Evolutionary conservation across 2,329 filamentous ascomycete species (phyloP).

Genomic region (Fusarium sulawesiense): DNA sequence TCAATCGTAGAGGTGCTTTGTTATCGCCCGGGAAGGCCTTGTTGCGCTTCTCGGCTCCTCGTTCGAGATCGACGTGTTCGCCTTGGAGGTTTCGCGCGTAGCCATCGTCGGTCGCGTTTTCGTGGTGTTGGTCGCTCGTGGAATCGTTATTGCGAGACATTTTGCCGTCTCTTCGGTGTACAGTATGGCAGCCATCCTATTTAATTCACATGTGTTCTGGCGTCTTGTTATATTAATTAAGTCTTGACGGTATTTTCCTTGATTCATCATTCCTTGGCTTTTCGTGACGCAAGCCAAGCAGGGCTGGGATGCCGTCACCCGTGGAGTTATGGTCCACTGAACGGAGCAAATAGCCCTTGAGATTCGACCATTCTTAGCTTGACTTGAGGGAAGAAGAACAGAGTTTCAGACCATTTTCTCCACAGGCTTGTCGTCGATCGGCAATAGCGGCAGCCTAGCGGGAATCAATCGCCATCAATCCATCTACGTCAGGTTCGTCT

Average conservation of each 20-base stretch:
- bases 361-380: background rate
- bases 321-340: slow-evolving; percentile 5
- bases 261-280: background rate
- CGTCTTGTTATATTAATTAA: background rate
- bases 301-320: slow-evolving; percentile 1
- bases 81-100: background rate
- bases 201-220: too few relatives aligned
- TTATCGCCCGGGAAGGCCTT: background rate
- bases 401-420: slow-evolving; percentile 1
- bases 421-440: background rate
- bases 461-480: background rate
- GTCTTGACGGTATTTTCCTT: background rate
- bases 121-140: background rate
- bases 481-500: background rate
- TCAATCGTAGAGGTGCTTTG: background rate
- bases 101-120: background rate
- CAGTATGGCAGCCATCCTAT: background rate
- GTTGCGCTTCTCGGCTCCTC: background rate
- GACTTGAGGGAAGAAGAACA: background rate
- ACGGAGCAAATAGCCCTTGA: background rate
- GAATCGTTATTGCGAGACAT: background rate
- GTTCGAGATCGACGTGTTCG: background rate
- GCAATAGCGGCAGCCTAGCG: background rate
- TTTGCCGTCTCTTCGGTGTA: background rate
- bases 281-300: slow-evolving; percentile 20